A percentile compares a stretch with the other conserved stretches of the same genome.
Conservation (phyloP, 371 early-diverging fungal genomes). For the Mucor ambiguus region DNA sequence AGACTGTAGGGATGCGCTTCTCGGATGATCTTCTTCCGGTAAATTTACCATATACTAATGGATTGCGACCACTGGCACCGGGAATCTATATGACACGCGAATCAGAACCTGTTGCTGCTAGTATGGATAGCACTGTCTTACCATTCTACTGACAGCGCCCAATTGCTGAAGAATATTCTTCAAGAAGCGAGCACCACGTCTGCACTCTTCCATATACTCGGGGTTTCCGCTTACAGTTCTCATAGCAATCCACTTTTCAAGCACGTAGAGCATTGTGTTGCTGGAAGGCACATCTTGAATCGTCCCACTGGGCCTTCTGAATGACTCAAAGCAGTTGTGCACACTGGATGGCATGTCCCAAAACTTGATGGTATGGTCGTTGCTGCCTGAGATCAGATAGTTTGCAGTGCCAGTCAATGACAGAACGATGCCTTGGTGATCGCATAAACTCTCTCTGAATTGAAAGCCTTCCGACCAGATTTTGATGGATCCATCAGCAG, state of each 20-base stretch:
- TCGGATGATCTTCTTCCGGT: slow-evolving; percentile 35
- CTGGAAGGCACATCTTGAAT: slow-evolving; percentile 30
- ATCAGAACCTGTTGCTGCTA: too few species aligned
- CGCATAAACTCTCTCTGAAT: slow-evolving; percentile 59
- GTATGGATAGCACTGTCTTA: slow-evolving; percentile 5
- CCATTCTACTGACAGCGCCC: slow-evolving; percentile 72
- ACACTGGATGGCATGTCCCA: slow-evolving; percentile 41
- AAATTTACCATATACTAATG: slow-evolving; percentile 79
- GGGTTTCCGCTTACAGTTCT: slow-evolving; percentile 71
- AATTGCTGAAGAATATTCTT: slow-evolving; percentile 73
- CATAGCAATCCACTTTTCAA: slow-evolving; percentile 76
- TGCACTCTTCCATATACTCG: slow-evolving; percentile 38
- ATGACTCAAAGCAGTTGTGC: slow-evolving; percentile 23
- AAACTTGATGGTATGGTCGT: slow-evolving; percentile 70
- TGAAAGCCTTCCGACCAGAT: slow-evolving; percentile 76
- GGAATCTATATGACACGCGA: slow-evolving; percentile 60
- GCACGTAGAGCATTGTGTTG: slow-evolving; percentile 64
- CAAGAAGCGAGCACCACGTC: slow-evolving; percentile 21
- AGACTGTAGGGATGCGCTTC: slow-evolving; percentile 51
- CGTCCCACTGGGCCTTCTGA: slow-evolving; percentile 23
- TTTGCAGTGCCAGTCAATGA: slow-evolving; percentile 59
- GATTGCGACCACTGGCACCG: slow-evolving; percentile 69
- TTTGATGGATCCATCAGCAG: slow-evolving; percentile 74
- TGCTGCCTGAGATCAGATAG: slow-evolving; percentile 69
- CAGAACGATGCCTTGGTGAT: slow-evolving; percentile 69